Conservation (phyloP, 139 green algal species). For the Mychonastes homosphaera region DNA sequence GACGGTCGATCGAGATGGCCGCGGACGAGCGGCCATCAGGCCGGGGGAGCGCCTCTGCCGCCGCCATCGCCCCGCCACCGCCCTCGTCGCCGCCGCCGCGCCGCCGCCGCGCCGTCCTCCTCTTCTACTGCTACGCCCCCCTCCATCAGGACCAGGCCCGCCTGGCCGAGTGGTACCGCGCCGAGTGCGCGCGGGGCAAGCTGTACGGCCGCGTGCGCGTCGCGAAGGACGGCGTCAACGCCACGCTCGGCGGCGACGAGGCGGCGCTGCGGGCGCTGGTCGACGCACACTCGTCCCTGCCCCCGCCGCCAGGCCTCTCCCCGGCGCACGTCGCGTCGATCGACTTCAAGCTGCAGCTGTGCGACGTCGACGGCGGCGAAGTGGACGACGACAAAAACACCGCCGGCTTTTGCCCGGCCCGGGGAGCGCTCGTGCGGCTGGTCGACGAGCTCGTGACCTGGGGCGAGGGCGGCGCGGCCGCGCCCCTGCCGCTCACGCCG, state of each 20-base stretch:
- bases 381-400: conserved; percentile 27
- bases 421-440: conserved; percentile 14
- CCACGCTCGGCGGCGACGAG: conserved; percentile 19
- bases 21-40: no score
- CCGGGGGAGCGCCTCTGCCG: neutral
- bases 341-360: conserved; percentile 50
- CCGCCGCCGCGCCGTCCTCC: conserved; percentile 26
- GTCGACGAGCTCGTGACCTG: conserved; percentile 11
- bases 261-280: conserved; percentile 21
- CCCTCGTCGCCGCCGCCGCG: neutral
- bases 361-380: conserved; percentile 1
- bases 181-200: conserved; percentile 14
- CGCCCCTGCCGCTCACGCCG: neutral
- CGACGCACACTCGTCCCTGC: neutral
- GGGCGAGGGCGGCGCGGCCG: neutral
- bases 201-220: conserved; percentile 47
- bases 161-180: conserved; percentile 16
- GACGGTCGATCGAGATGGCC: no score
- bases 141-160: conserved; percentile 13
- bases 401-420: conserved; percentile 30
- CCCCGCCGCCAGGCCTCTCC: conserved; percentile 23
- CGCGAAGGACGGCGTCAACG: conserved; percentile 48
- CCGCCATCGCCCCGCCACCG: neutral
- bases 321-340: conserved; percentile 22
- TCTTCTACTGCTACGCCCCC: conserved; percentile 56